A percentile compares a stretch with the other conserved stretches of the same genome.
phyloP scores from a whole-genome alignment of 2,329 filamentous ascomycete species.

The Aspergillus viridinutans region DNA sequence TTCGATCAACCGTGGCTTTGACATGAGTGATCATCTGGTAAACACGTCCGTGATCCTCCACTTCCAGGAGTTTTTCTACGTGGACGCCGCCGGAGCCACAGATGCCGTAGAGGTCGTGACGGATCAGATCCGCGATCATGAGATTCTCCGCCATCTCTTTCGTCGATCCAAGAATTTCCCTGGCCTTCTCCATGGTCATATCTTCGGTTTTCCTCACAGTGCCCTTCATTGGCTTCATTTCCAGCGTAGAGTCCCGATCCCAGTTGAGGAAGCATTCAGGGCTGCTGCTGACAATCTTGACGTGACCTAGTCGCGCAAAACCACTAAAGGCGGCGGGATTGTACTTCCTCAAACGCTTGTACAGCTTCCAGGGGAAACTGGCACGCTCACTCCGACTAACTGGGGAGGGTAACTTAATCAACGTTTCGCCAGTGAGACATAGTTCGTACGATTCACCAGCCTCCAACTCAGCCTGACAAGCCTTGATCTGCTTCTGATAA shows the following conservation, averaged over 20 bases:
- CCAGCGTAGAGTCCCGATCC: constrained; percentile 45
- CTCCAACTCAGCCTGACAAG: constrained; percentile 67
- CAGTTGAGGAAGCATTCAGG: constrained; percentile 84
- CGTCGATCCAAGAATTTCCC: constrained; percentile 66
- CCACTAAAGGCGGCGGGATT: constrained; percentile 85
- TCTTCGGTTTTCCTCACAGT: constrained; percentile 75
- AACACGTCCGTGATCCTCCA: constrained; percentile 88
- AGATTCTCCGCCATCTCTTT: constrained; percentile 95
- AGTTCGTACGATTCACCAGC: constrained; percentile 82
- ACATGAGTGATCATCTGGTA: constrained; percentile 90
- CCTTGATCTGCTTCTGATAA: constrained; percentile 64
- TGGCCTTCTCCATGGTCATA: constrained; percentile 68
- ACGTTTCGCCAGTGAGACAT: constrained; percentile 73
- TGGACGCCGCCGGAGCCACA: constrained; percentile 68
- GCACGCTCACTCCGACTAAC: constrained; percentile 16
- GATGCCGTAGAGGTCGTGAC: constrained; percentile 85
- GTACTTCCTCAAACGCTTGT: constrained; percentile 62
- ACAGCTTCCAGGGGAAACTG: constrained; percentile 63
- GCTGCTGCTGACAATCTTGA: constrained; percentile 75
- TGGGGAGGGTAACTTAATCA: constrained; percentile 46
- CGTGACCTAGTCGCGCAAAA: constrained; percentile 65
- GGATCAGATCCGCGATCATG: constrained; percentile 97
- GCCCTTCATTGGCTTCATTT: constrained; percentile 91
- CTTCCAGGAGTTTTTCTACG: constrained; percentile 74
- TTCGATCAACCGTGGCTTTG: constrained; percentile 53